Evolutionary conservation across 768 basidiomycete species (phyloP).

Genomic region (Thelephora aurantiotincta): DNA sequence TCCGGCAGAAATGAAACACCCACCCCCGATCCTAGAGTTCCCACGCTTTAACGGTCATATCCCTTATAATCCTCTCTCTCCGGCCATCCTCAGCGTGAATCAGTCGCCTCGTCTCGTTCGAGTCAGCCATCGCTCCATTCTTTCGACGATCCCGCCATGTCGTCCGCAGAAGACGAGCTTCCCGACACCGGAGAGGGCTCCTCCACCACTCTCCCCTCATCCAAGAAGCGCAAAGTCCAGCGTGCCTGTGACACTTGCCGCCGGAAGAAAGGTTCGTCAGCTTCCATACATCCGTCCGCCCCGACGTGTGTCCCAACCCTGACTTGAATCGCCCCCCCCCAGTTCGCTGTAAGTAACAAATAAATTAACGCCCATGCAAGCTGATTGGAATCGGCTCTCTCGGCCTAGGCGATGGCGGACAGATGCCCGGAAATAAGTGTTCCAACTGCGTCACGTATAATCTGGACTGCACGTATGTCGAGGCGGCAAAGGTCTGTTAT

Average conservation of each 20-base stretch:
- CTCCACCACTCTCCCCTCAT: conserved; percentile 17
- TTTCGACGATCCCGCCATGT: conserved; percentile 23
- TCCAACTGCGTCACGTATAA: conserved; percentile 47
- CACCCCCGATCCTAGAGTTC: too few relatives aligned
- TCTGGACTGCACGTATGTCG: conserved; percentile 52
- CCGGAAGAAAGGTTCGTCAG: conserved; percentile 60
- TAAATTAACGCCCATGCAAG: not conserved
- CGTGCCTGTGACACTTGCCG: conserved; percentile 75
- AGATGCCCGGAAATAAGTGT: conserved; percentile 47
- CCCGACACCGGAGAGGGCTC: conserved; percentile 26
- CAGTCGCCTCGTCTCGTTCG: too few relatives aligned
- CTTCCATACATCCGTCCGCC: too few relatives aligned
- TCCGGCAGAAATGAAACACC: too few relatives aligned
- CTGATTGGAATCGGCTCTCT: not conserved
- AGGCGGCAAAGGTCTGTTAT: conserved; percentile 45
- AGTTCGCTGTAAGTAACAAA: conserved; percentile 49
- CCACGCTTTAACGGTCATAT: too few relatives aligned
- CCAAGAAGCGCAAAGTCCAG: conserved; percentile 62
- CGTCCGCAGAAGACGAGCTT: conserved; percentile 53
- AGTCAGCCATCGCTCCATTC: not conserved
- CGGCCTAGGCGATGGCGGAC: conserved; percentile 49
- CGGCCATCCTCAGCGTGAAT: too few relatives aligned
- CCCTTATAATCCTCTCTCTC: too few relatives aligned
- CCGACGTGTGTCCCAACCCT: conserved; percentile 5
- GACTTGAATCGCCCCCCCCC: conserved; percentile 5